Percentiles rank a stretch among this genome's conserved stretches.
Conservation (phyloP, 805 yeast genomes). For the Kazachstania psychrophila region DNA sequence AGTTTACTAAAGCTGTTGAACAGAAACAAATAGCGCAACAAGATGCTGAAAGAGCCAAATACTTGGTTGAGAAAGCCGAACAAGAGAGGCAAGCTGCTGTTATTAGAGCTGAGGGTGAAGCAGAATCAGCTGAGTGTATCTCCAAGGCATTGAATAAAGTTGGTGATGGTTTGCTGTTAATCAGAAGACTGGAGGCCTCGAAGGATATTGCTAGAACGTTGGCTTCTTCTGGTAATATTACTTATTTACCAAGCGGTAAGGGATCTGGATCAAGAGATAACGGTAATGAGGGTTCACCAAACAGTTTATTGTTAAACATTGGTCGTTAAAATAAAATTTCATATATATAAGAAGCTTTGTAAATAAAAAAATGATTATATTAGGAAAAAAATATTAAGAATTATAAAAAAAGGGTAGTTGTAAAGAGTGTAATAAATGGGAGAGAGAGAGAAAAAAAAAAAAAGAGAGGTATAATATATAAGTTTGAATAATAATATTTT, state of each 20-base stretch:
- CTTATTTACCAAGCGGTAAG: constrained; percentile 62
- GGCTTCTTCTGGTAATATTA: constrained; percentile 73
- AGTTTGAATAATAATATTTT: background rate
- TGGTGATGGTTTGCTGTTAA: constrained; percentile 90
- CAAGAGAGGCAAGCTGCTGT: constrained; percentile 93
- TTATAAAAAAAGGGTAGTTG: background rate
- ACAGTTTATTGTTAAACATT: constrained; percentile 54
- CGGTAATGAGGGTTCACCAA: constrained; percentile 31
- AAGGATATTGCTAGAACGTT: constrained; percentile 89
- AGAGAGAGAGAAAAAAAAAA: constrained; percentile 1
- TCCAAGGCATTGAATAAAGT: constrained; percentile 87
- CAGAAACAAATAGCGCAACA: constrained; percentile 99
- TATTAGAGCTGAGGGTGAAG: constrained; percentile 98
- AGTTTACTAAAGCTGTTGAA: constrained; percentile 96
- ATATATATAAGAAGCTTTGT: background rate
- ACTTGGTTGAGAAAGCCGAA: constrained; percentile 88
- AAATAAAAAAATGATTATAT: background rate
- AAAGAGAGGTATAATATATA: background rate
- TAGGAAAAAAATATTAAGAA: background rate
- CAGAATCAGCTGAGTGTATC: constrained; percentile 93
- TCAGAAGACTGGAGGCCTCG: constrained; percentile 93
- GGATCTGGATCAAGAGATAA: constrained; percentile 12
- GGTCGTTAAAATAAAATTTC: constrained; percentile 47
- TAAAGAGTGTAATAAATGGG: background rate
- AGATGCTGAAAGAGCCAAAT: constrained; percentile 95